Evolutionary conservation across 2,329 filamentous ascomycete species (phyloP).

Genomic region (Xylariaceae sp.): DNA sequence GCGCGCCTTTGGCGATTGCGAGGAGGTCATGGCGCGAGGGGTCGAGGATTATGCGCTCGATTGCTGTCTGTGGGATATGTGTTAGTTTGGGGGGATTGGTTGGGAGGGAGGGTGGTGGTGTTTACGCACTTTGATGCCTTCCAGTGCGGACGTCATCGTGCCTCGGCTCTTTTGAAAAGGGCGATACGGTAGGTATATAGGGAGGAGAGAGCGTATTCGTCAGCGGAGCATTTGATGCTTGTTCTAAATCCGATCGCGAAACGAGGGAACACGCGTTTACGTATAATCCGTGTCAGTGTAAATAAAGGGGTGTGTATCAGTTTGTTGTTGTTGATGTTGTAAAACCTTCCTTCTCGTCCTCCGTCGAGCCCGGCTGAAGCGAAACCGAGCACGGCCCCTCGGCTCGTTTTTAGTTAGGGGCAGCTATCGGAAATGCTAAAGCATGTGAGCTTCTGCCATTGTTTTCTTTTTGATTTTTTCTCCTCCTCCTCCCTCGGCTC

Average conservation of each 20-base stretch:
- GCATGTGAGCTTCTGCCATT: background rate
- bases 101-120: background rate
- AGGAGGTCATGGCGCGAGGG: constrained; percentile 81
- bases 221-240: background rate
- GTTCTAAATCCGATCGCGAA: no score
- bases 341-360: no score
- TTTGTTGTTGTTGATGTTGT: no score
- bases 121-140: constrained; percentile 21
- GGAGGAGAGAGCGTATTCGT: background rate
- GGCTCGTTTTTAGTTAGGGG: no score
- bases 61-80: constrained; percentile 46
- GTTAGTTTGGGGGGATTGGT: background rate
- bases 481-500: no score
- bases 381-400: no score
- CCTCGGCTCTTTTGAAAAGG: constrained; percentile 25
- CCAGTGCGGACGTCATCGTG: constrained; percentile 24
- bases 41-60: constrained; percentile 75
- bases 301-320: no score
- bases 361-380: no score
- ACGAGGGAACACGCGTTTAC: no score
- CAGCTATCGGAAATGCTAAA: background rate
- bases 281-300: no score
- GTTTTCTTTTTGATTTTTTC: no score
- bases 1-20: constrained; percentile 81
- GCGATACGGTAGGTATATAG: background rate